These are phyloP conservation scores for Diplocarpon rosae DNA, from an alignment of 2,329 filamentous ascomycete genomes.

Conservation along the genomic window DNA sequence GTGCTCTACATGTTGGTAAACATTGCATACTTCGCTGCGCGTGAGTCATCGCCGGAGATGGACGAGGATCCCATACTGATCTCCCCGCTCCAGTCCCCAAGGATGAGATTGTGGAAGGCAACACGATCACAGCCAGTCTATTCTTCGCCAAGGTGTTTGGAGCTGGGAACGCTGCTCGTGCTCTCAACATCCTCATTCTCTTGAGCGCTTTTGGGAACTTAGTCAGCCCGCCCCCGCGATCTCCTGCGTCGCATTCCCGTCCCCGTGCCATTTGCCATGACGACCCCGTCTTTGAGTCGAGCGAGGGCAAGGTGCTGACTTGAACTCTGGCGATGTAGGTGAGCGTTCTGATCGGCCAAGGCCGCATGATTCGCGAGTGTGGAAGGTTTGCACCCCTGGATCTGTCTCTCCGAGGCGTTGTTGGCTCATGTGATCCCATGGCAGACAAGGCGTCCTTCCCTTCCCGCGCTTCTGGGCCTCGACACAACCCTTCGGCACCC, in stretches of 20 bases:
- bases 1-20: constrained; percentile 48
- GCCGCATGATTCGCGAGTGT: constrained; percentile 48
- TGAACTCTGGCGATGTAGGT: background rate
- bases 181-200: constrained; percentile 36
- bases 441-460: constrained; percentile 48
- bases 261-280: no score
- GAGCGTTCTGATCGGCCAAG: constrained; percentile 39
- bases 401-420: background rate
- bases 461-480: constrained; percentile 52
- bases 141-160: constrained; percentile 44
- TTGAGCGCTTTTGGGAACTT: constrained; percentile 33
- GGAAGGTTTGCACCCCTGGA: constrained; percentile 23
- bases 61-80: background rate
- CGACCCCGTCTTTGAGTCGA: no score
- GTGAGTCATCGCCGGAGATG: background rate
- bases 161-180: constrained; percentile 31
- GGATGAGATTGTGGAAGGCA: constrained; percentile 40
- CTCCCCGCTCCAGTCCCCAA: constrained; percentile 33
- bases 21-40: constrained; percentile 47
- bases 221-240: no score
- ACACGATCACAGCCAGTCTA: constrained; percentile 31
- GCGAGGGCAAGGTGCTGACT: no score
- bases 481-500: constrained; percentile 52
- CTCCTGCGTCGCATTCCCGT: no score
- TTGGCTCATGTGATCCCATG: background rate